Evolutionary conservation across 345 rosid species (phyloP), one percentile per base, ranked within the genome.

Genomic region (Anastatica hierochuntica): DNA sequence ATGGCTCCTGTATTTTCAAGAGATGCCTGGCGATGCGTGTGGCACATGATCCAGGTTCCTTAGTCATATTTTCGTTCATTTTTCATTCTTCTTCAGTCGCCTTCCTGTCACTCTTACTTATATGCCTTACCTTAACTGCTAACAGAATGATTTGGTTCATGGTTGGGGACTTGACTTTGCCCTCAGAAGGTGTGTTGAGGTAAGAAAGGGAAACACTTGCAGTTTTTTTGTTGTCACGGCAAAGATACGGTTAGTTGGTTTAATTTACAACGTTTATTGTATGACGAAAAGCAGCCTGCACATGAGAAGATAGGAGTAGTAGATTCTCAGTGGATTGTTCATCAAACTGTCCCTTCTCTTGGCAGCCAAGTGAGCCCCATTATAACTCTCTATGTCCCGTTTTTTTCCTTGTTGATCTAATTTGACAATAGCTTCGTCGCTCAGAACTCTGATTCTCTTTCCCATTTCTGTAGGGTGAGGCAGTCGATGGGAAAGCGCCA

Each of bases 161-260:
- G 98, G 98, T 60, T 92, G 98, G 98, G 98, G 98, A 60, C 79
- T 92, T 35, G 98, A 88, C 75, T 92, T 92, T 52, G 90, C 95
- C 60, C 94, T 92, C 47, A 73, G 98, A 62, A 80, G 84, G 78
- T 88, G 98, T 8, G 79, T 83, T 15, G 84, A 85, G 82, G 97
- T 79, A 6, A 29, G 33, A n/a, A n/a, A n/a, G n/a, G n/a, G n/a
- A n/a, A n/a, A n/a, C n/a, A n/a, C n/a, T n/a, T n/a, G n/a, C n/a
- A n/a, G n/a, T n/a, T n/a, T n/a, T n/a, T n/a, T n/a, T n/a, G n/a
- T n/a, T n/a, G n/a, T n/a, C n/a, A 21, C 24, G 24, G 3, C 2
- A 21, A 21, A 21, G 24, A 21, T 5, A 21, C 5, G 24, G 24
- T 21, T 21, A 21, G 3, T 21, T 21, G 24, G 5, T 21, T 21